phyloP scores from a whole-genome alignment of 768 basidiomycete genomes.

The Tulasnella sp. region DNA sequence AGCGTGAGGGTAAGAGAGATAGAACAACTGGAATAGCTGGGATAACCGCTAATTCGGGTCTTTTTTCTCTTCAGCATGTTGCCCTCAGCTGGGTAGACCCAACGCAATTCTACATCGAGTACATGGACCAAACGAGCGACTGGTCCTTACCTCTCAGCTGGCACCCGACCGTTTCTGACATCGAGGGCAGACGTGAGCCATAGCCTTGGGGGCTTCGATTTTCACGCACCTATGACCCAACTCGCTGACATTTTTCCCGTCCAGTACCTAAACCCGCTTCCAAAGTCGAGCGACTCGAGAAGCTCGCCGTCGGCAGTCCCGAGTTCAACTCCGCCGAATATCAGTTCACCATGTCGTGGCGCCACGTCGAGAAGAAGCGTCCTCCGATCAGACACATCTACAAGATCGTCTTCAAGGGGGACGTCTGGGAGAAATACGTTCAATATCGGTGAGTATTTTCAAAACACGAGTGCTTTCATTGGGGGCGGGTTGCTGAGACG shows the following conservation, averaged over 20 bases:
- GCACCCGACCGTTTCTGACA: not conserved
- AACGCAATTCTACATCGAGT: slow-evolving; percentile 21
- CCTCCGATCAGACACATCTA: slow-evolving; percentile 8
- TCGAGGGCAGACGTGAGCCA: slow-evolving; percentile 17
- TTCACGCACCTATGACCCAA: no score
- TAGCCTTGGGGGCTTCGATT: no score
- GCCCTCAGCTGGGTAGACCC: slow-evolving; percentile 1
- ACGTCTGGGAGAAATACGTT: not conserved
- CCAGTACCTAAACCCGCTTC: slow-evolving; percentile 20
- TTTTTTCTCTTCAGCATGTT: not conserved
- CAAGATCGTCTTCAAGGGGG: not conserved
- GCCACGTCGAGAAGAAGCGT: slow-evolving; percentile 5
- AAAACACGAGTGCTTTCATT: no score
- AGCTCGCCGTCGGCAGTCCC: not conserved
- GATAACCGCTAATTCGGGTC: not conserved
- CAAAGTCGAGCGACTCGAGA: slow-evolving; percentile 5
- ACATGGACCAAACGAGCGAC: slow-evolving; percentile 25
- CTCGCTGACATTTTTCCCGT: not conserved
- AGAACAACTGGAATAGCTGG: not conserved
- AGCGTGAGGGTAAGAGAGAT: not conserved
- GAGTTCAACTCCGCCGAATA: not conserved
- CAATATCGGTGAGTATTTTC: not conserved
- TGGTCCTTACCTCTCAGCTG: slow-evolving; percentile 7
- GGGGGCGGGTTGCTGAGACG: no score
- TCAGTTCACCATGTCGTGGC: slow-evolving; percentile 22